A percentile compares a stretch with the other conserved stretches of the same genome.
These are phyloP conservation scores for Fusarium sp. DNA, from an alignment of 2,329 filamentous ascomycete genomes.

Conservation along the genomic window DNA sequence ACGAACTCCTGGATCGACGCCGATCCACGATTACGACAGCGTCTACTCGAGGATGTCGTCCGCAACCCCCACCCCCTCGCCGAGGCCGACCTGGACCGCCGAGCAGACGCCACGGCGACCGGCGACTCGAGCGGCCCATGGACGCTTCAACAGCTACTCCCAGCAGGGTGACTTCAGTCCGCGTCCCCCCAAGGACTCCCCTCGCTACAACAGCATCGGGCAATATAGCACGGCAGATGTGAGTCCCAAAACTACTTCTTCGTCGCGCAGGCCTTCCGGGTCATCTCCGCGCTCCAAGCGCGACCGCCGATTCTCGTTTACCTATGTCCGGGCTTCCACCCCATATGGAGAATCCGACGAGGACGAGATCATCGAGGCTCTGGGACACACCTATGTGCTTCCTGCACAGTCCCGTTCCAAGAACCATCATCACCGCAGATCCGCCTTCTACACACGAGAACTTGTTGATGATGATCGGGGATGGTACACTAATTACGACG, in stretches of 20 bases:
- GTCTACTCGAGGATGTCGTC: conserved; percentile 63
- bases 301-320: conserved; percentile 68
- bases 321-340: conserved; percentile 69
- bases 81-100: conserved; percentile 63
- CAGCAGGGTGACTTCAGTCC: conserved; percentile 53
- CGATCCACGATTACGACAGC: conserved; percentile 62
- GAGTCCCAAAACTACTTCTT: conserved; percentile 67
- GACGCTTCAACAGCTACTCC: conserved; percentile 54
- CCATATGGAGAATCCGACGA: conserved; percentile 73
- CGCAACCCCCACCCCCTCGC: conserved; percentile 69
- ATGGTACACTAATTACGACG: conserved; percentile 69
- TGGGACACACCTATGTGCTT: conserved; percentile 66
- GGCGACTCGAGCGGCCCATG: conserved; percentile 62
- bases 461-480: conserved; percentile 64
- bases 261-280: conserved; percentile 55
- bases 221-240: conserved; percentile 75
- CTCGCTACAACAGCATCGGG: conserved; percentile 71
- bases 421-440: conserved; percentile 47
- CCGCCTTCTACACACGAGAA: conserved; percentile 52
- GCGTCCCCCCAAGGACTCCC: conserved; percentile 65
- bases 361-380: conserved; percentile 69
- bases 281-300: conserved; percentile 54
- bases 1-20: conserved; percentile 59
- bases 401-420: conserved; percentile 60
- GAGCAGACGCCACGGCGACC: conserved; percentile 65